phyloP scores from a whole-genome alignment of 148 eudicot genomes.

The Hydrangea macrophylla region DNA sequence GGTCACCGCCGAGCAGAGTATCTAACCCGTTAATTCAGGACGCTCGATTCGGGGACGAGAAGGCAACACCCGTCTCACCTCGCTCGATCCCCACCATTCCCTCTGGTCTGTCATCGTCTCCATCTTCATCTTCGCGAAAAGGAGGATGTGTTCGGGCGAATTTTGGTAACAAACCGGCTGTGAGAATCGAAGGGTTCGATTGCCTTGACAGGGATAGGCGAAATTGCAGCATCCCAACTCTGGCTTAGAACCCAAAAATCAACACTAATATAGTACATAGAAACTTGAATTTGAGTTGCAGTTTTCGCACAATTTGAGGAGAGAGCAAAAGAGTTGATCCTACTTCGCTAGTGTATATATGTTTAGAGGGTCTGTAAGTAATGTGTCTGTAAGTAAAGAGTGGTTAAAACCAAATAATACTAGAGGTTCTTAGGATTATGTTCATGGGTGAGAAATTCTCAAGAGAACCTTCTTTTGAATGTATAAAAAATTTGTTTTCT shows the following conservation, averaged over 20 bases:
- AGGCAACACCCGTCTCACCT: conserved; percentile 35
- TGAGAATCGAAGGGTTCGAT: conserved; percentile 68
- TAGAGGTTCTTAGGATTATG: too few relatives aligned
- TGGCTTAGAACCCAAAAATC: conserved; percentile 46
- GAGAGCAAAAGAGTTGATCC: too few relatives aligned
- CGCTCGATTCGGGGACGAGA: conserved; percentile 36
- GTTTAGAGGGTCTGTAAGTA: too few relatives aligned
- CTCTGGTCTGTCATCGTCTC: conserved; percentile 30
- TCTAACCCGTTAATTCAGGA: conserved; percentile 58
- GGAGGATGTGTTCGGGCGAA: conserved; percentile 49
- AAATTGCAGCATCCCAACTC: conserved; percentile 47
- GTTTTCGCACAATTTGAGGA: too few relatives aligned
- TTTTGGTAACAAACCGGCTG: conserved; percentile 51
- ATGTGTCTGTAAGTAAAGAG: too few relatives aligned
- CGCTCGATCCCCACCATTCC: conserved; percentile 34
- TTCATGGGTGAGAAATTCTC: too few relatives aligned
- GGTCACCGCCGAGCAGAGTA: conserved; percentile 56
- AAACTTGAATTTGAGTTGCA: too few relatives aligned
- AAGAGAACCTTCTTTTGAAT: too few relatives aligned
- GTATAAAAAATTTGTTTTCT: too few relatives aligned
- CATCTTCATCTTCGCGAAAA: conserved; percentile 37
- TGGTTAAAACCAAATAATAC: too few relatives aligned
- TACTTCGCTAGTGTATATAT: too few relatives aligned
- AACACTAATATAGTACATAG: too few relatives aligned
- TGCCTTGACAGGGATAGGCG: conserved; percentile 54